Percentiles rank a stretch among this genome's conserved stretches.
Evolutionary conservation across 805 yeast species (phyloP).

Genomic region (Candida easanensis): DNA sequence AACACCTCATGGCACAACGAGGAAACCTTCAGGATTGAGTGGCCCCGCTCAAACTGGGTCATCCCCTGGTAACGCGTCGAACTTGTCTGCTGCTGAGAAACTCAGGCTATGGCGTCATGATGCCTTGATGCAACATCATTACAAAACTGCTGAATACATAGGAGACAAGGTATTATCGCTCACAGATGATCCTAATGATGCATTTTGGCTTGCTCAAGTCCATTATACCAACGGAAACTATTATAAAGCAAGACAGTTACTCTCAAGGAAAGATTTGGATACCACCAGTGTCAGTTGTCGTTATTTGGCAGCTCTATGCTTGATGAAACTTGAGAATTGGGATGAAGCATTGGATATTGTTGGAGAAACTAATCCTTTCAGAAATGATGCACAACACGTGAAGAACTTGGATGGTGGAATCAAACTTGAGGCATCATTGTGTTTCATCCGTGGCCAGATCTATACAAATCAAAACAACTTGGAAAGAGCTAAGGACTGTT

Average conservation of each 20-base stretch:
- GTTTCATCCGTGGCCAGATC: constrained; percentile 79
- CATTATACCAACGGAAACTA: constrained; percentile 74
- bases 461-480: constrained; percentile 81
- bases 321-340: constrained; percentile 69
- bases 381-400: constrained; percentile 34
- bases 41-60: neutral
- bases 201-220: constrained; percentile 95
- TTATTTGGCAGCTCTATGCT: constrained; percentile 73
- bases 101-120: constrained; percentile 91
- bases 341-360: constrained; percentile 87
- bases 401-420: constrained; percentile 76
- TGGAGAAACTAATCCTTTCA: constrained; percentile 79
- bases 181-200: constrained; percentile 87
- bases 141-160: constrained; percentile 82
- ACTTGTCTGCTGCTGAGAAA: constrained; percentile 71
- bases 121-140: constrained; percentile 89
- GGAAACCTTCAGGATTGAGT: neutral
- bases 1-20: constrained; percentile 9
- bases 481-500: constrained; percentile 82
- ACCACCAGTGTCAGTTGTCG: constrained; percentile 67
- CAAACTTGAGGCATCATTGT: constrained; percentile 81
- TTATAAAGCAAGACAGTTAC: constrained; percentile 71
- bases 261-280: constrained; percentile 54
- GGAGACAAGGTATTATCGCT: constrained; percentile 87
- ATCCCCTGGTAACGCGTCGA: constrained; percentile 1